phyloP scores from a whole-genome alignment of 208 protist species.

The Porcisia hertigi region DNA sequence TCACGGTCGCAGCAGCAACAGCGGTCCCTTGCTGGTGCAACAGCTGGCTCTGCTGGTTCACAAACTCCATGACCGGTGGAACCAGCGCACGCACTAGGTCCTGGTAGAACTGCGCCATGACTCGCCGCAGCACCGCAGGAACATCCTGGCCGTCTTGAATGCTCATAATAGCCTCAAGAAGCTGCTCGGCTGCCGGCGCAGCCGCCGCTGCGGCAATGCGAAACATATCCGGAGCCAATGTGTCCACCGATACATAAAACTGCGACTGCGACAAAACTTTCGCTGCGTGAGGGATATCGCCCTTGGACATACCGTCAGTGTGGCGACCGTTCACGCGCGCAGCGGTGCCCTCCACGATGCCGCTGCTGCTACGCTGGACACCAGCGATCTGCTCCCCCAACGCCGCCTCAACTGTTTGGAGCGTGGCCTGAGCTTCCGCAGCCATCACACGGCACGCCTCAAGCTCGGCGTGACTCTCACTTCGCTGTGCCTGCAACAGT shows the following conservation, averaged over 20 bases:
- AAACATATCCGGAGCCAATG: constrained; percentile 13
- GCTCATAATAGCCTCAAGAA: constrained; percentile 28
- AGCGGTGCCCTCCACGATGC: not conserved
- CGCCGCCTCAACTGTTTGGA: constrained; percentile 13
- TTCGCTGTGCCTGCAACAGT: constrained; percentile 24
- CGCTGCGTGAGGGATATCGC: not conserved
- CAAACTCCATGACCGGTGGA: constrained; percentile 16
- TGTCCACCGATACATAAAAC: not conserved
- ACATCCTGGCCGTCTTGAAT: constrained; percentile 25
- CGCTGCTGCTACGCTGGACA: not conserved
- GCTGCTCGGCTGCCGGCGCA: constrained; percentile 2
- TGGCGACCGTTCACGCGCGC: not conserved
- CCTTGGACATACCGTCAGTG: not conserved
- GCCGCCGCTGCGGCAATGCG: constrained; percentile 11
- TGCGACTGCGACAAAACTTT: not conserved
- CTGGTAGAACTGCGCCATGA: constrained; percentile 13
- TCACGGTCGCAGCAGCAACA: not conserved
- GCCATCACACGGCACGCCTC: constrained; percentile 25
- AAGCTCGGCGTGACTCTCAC: constrained; percentile 23
- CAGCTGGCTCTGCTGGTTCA: constrained; percentile 3
- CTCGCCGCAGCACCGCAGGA: constrained; percentile 9
- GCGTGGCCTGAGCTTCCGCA: constrained; percentile 25
- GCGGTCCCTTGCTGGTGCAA: not conserved
- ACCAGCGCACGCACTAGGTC: constrained; percentile 18
- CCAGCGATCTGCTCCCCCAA: constrained; percentile 11